Evolutionary conservation across 2,329 filamentous ascomycete species (phyloP).

Genomic region (Colletotrichum gigasporum): DNA sequence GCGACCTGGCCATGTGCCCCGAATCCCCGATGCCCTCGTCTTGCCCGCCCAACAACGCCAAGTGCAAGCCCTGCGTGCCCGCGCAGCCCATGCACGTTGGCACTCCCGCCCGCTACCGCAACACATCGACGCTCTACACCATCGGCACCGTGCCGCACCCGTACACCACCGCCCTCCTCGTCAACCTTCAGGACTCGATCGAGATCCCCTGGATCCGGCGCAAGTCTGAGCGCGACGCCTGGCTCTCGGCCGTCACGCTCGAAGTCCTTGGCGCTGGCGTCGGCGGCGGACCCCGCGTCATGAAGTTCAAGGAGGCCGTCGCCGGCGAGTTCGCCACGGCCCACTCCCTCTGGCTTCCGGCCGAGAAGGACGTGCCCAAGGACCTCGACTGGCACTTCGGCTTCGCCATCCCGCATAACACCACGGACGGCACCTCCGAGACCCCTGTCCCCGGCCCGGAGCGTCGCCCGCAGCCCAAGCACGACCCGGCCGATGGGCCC

Average conservation of each 20-base stretch:
- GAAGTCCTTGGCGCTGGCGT: constrained; percentile 72
- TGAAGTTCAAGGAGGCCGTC: constrained; percentile 83
- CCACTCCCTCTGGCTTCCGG: constrained; percentile 82
- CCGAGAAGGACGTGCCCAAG: constrained; percentile 69
- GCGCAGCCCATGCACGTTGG: constrained; percentile 72
- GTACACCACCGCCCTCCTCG: constrained; percentile 80
- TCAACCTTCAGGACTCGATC: constrained; percentile 67
- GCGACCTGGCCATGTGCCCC: constrained; percentile 79
- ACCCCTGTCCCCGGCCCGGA: constrained; percentile 69
- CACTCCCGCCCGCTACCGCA: constrained; percentile 75
- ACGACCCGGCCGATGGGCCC: constrained; percentile 58
- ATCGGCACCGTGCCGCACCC: constrained; percentile 92
- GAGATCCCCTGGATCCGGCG: constrained; percentile 73
- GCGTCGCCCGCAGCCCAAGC: constrained; percentile 59
- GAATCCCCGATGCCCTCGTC: constrained; percentile 76
- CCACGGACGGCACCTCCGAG: constrained; percentile 61
- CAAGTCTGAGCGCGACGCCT: constrained; percentile 78
- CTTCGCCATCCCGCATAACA: constrained; percentile 75
- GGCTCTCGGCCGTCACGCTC: constrained; percentile 78
- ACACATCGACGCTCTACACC: constrained; percentile 77
- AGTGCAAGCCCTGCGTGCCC: constrained; percentile 78
- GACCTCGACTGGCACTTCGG: constrained; percentile 92
- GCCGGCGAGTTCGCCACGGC: constrained; percentile 72
- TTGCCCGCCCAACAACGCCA: constrained; percentile 83
- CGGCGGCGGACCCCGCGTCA: constrained; percentile 71